Evolutionary conservation across 1,284 basidiomycete species (phyloP), one percentile per base, ranked within the genome.

Genomic region (Sparassis latifolia): DNA sequence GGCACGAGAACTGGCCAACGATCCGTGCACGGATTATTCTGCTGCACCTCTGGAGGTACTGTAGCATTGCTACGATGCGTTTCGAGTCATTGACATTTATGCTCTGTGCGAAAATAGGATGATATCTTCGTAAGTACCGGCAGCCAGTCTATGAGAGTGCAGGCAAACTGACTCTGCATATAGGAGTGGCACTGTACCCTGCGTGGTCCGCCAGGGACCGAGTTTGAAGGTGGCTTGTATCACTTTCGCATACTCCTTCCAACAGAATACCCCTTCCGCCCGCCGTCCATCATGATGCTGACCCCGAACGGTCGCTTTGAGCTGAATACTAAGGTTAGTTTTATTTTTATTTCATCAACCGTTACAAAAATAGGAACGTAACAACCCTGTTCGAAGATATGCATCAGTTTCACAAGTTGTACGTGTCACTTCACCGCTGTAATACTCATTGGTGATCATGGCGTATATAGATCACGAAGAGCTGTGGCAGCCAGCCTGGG

Each of bases 181-280:
- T 35, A 91, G 87, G 93, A 97, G 75, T 99, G 96, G 96, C 95
- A 98, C 66, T 97, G 94, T 62, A 98, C 96, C 5, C 76, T 98
- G 46, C 84, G 92, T 54, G 96, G 95, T 1, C 84, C 95, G 2
- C 62, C 78, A 20, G 91, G 84, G 3, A 93, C 89, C 31, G 93
- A 96, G 62, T 97, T 91, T 57, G 91, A 95, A 63, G 91, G 90
- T 51, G 91, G 92, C 54, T 66, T 89, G 47, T 98, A 97, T 69
- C 94, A 97, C 69, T 87, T 96, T 62, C 84, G 94, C 49, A 92
- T 98, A 63, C 68, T 92, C 27, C 74, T 98, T 5, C 95, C 95
- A 2, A 82, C 92, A 45, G 91, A 92, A 70, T 97, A 97, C 64
- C 95, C 95, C 33, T 96, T 97, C 71, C 82, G 90, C 52, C 92